These are phyloP conservation scores for Backusella westeae DNA, from an alignment of 192 early-diverging fungal species.

Conservation along the genomic window DNA sequence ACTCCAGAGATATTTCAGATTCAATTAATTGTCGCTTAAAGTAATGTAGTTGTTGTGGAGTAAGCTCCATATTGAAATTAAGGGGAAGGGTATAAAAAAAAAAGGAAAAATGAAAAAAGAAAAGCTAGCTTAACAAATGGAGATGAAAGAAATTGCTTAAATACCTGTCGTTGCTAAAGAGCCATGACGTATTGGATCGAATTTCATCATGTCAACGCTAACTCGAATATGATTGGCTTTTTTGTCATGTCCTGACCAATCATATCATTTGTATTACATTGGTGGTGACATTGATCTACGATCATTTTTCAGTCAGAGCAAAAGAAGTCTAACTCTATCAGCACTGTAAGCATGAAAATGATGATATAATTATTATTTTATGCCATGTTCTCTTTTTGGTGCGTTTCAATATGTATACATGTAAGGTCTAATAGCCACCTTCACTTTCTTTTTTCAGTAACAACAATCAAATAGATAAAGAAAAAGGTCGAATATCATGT, in stretches of 20 bases:
- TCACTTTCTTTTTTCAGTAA: not conserved
- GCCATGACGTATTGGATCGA: not conserved
- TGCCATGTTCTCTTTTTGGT: not conserved
- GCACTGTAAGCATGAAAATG: not conserved
- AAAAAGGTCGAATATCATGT: not conserved
- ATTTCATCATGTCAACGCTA: slow-evolving; percentile 1
- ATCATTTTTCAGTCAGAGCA: not conserved
- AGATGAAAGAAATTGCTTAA: not conserved
- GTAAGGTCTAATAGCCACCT: not conserved
- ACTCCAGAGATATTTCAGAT: slow-evolving; percentile 42
- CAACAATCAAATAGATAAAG: not conserved
- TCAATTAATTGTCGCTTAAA: slow-evolving; percentile 49
- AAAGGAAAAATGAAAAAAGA: not conserved
- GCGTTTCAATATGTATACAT: not conserved
- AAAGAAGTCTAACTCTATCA: not conserved
- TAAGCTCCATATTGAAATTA: slow-evolving; percentile 14
- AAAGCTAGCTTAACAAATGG: not conserved
- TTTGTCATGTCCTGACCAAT: not conserved
- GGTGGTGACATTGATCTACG: not conserved
- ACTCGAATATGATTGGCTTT: not conserved
- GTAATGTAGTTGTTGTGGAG: slow-evolving; percentile 45
- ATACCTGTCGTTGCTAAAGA: not conserved
- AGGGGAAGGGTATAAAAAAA: not conserved
- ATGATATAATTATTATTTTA: not conserved
- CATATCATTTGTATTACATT: not conserved